Conservation (phyloP, 129 eudicot genomes). For the Deinandra increscens region DNA sequence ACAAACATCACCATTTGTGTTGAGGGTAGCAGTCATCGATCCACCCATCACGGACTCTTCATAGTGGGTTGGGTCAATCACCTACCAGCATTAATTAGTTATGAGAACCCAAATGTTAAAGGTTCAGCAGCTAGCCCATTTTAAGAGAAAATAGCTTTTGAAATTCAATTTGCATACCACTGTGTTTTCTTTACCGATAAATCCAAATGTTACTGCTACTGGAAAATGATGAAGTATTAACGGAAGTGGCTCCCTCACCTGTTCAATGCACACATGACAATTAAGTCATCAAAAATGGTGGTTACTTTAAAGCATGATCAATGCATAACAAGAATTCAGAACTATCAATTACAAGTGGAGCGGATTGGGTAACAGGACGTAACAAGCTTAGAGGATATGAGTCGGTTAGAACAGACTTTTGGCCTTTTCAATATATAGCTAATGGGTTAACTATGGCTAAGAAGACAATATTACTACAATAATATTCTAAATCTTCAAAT, state of each 20-base stretch:
- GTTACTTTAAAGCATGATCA: constrained; percentile 1
- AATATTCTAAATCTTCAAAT: neutral
- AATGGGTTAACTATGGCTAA: neutral
- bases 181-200: constrained; percentile 56
- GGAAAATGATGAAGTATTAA: constrained; percentile 91
- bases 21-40: constrained; percentile 80
- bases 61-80: constrained; percentile 80
- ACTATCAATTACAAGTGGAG: too few species aligned
- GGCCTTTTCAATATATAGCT: neutral
- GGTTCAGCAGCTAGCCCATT: neutral
- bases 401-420: neutral
- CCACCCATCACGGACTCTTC: constrained; percentile 96
- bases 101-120: neutral
- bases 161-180: constrained; percentile 49
- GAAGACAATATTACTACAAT: neutral
- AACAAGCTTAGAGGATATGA: neutral
- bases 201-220: constrained; percentile 83
- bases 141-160: neutral
- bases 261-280: constrained; percentile 26
- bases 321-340: neutral
- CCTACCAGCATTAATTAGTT: constrained; percentile 41
- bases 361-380: neutral
- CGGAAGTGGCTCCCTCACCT: constrained; percentile 82
- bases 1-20: constrained; percentile 89
- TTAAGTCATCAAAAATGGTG: neutral